A percentile compares a stretch with the other conserved stretches of the same genome.
These are phyloP conservation scores for Backusella luteola DNA, from an alignment of 192 early-diverging fungal genomes.

Conservation along the genomic window DNA sequence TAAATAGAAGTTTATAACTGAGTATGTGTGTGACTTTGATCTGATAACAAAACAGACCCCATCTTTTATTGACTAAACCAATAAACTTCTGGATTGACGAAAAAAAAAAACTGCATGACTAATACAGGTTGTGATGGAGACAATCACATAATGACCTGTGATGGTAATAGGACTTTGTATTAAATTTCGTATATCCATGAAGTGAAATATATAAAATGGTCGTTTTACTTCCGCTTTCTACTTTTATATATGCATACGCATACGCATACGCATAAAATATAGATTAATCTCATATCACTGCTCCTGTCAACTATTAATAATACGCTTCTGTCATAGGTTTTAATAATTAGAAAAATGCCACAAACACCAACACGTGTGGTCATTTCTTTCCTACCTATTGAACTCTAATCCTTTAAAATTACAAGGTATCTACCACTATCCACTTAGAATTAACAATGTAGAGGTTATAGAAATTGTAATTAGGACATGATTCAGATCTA, in stretches of 20 bases:
- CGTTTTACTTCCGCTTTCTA: too few relatives aligned
- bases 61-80: not conserved
- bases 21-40: not conserved
- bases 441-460: not conserved
- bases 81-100: not conserved
- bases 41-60: not conserved
- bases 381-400: not conserved
- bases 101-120: not conserved
- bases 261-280: not conserved
- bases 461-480: not conserved
- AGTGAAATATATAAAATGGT: not conserved
- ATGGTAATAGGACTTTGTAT: not conserved
- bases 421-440: not conserved
- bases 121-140: not conserved
- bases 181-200: not conserved
- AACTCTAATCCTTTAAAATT: not conserved
- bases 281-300: not conserved
- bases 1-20: not conserved
- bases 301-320: not conserved
- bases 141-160: not conserved
- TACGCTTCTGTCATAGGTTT: not conserved
- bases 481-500: not conserved
- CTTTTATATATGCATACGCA: not conserved
- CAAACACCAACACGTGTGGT: not conserved
- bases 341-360: not conserved